Evolutionary conservation across 805 yeast species (phyloP).

Genomic region (Nakazawaea anatomiae): DNA sequence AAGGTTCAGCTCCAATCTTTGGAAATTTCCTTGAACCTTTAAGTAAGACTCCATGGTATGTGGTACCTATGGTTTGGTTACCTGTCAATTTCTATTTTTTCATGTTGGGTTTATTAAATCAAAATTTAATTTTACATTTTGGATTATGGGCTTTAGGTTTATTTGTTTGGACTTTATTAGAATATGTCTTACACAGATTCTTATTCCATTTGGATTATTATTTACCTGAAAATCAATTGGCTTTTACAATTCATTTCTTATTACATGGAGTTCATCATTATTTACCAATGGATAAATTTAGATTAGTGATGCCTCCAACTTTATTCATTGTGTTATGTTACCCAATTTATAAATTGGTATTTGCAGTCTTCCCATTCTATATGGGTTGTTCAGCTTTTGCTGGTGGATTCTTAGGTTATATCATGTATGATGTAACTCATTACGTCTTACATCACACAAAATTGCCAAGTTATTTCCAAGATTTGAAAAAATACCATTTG

Average conservation of each 20-base stretch:
- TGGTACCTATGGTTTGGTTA: slow-evolving; percentile 82
- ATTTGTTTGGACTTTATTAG: slow-evolving; percentile 89
- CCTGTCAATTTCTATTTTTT: slow-evolving; percentile 69
- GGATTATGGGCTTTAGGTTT: slow-evolving; percentile 74
- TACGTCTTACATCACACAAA: slow-evolving; percentile 86
- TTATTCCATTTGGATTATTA: slow-evolving; percentile 86
- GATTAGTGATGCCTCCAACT: slow-evolving; percentile 97
- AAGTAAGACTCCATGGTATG: slow-evolving; percentile 91
- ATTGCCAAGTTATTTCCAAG: slow-evolving; percentile 72
- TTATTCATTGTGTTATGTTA: slow-evolving; percentile 63
- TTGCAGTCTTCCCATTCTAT: slow-evolving; percentile 69
- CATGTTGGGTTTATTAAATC: slow-evolving; percentile 48
- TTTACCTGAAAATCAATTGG: slow-evolving; percentile 73
- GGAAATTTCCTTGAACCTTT: slow-evolving; percentile 94
- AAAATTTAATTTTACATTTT: slow-evolving; percentile 39
- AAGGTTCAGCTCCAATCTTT: slow-evolving; percentile 92
- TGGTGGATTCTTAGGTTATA: slow-evolving; percentile 93
- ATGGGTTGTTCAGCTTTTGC: slow-evolving; percentile 90
- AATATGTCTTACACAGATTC: slow-evolving; percentile 84
- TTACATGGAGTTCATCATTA: slow-evolving; percentile 97
- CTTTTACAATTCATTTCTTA: slow-evolving; percentile 79
- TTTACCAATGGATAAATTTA: slow-evolving; percentile 90
- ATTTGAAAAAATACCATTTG: slow-evolving; percentile 82
- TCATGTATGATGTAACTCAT: slow-evolving; percentile 89
- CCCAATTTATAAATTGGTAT: slow-evolving; percentile 80